A percentile compares a stretch with the other conserved stretches of the same genome.
Evolutionary conservation across 202 grass and related monocot species (phyloP).

Genomic region (Dendrocalamus latiflorus): DNA sequence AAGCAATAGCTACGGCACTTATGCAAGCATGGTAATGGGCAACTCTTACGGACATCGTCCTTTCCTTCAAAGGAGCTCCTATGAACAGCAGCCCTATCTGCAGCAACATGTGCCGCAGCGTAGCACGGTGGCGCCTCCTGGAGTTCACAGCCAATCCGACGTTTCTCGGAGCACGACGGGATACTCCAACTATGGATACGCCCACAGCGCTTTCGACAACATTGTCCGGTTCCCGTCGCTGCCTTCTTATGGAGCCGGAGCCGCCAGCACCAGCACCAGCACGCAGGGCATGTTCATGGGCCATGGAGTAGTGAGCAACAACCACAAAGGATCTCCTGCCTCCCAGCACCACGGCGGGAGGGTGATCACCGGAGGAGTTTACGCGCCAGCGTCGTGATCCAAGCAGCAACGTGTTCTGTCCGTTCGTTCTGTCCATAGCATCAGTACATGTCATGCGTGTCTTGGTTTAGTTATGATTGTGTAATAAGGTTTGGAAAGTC

Average conservation of each 20-base stretch:
- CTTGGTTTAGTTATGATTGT: not conserved
- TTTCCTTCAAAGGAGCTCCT: not conserved
- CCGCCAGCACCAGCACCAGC: not conserved
- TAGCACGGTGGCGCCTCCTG: not conserved
- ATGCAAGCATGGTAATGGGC: no score
- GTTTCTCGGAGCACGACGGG: not conserved
- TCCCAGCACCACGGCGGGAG: not conserved
- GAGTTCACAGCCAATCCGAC: not conserved
- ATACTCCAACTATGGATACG: not conserved
- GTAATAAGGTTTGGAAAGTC: not conserved
- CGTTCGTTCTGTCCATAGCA: no score
- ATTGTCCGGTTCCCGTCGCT: not conserved
- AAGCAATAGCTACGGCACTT: no score
- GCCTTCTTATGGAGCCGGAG: not conserved
- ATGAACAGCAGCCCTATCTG: not conserved
- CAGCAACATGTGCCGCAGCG: not conserved
- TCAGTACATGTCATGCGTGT: no score
- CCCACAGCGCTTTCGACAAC: not conserved
- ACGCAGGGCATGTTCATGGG: not conserved
- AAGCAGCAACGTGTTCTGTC: no score
- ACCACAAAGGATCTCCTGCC: no score
- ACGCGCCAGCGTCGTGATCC: no score
- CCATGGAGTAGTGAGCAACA: not conserved
- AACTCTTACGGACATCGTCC: no score
- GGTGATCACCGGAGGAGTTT: no score